Conservation (phyloP, 2,329 filamentous ascomycete species). For the Colletotrichum nymphaeae region DNA sequence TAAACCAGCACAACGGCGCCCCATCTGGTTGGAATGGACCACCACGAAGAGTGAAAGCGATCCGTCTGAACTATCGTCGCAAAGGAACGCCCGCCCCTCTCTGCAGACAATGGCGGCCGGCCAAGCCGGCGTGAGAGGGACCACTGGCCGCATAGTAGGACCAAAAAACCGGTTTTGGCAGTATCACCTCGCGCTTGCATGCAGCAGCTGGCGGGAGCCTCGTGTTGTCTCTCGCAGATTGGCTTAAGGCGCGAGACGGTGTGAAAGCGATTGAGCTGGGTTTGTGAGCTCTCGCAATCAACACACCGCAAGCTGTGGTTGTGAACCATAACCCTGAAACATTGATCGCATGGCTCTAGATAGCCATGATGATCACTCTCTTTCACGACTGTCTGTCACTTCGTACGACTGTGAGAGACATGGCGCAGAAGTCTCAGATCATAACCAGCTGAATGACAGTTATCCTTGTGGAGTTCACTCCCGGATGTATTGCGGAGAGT, state of each 20-base stretch:
- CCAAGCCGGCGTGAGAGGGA: constrained; percentile 29
- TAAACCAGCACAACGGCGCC: background rate
- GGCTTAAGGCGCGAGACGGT: constrained; percentile 29
- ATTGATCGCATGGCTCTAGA: background rate
- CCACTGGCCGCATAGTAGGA: constrained; percentile 27
- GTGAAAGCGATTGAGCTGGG: constrained; percentile 2
- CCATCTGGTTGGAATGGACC: background rate
- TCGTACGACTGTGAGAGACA: background rate
- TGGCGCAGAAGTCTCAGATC: background rate
- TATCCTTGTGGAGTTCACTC: background rate
- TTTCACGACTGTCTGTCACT: background rate
- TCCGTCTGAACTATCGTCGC: constrained; percentile 27
- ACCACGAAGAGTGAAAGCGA: background rate
- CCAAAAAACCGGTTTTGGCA: constrained; percentile 35
- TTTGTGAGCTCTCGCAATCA: background rate
- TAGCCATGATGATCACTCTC: background rate
- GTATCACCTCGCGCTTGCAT: constrained; percentile 36
- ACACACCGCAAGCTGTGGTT: background rate
- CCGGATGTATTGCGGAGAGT: background rate
- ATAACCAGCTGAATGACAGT: background rate
- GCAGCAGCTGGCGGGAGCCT: constrained; percentile 32
- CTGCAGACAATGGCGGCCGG: constrained; percentile 18
- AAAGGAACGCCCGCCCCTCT: background rate
- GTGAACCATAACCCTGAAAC: background rate
- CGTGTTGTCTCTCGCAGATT: constrained; percentile 25